Base-by-base conservation (phyloP, 352 stramenopile genomes). In the Blastocystis sp. region DNA sequence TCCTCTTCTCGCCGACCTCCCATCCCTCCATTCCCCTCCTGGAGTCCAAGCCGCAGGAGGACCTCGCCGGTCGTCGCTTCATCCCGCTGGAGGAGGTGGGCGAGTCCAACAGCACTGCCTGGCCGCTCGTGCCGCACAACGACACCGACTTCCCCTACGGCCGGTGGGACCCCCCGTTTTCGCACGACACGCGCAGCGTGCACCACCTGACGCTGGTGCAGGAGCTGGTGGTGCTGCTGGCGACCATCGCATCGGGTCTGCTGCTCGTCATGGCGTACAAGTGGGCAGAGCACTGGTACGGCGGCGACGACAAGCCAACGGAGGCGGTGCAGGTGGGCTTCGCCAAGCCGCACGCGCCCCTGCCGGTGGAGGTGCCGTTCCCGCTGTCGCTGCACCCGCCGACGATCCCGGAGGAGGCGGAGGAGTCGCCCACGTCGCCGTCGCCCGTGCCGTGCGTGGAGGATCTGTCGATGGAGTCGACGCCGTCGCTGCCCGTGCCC, bases 31-130 rank as follows among this genome's bases (percentile, higher is more conserved):
- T 64, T 3, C 69, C 69, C 11, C 41, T 64, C 21, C 41, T 79
- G 10, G 43, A 40, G 28, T 48, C 48, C 1, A 5, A 19, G 19
- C 7, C 43, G 41, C 21, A 10, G n/a, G 2, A 40, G 19, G n/a
- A 17, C 43, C 17, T 10, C 43, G 41, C 62, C 19, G 69, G 60
- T 2, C 10, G 40, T 7, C 21, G 48, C 56, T 23, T 62, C 11
- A 79, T 79, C 56, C 69, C 69, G 48, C 48, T 56, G 48, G 48
- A 56, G 48, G 48, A 56, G 48, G 48, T 56, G 48, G 5, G 14
- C 5, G 48, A 56, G 48, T 14, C 14, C 0, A 7, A 56, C 48
- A 0, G 48, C 48, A 56, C 48, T 14, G 48, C 48, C 48, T 56
- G 48, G 48, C 48, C 48, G 48, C 48, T 56, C 48, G 48, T 56